phyloP scores from a whole-genome alignment of 306 rosid species.

The Medicago truncatula region MtrunA17r5.0-ANR NC_053047.1:4336501-4337000 shows the following conservation, averaged over 20 bases:
- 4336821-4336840: no score
- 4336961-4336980: constrained; percentile 1
- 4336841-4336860: no score
- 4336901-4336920: constrained; percentile 14
- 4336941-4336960: constrained; percentile 23
- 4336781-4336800: constrained; percentile 31
- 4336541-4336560: constrained; percentile 77
- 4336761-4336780: constrained; percentile 35
- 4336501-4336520: constrained; percentile 94
- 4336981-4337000: constrained; percentile 12
- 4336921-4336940: constrained; percentile 16
- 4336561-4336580: constrained; percentile 81
- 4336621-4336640: constrained; percentile 89
- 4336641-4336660: constrained; percentile 97
- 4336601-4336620: constrained; percentile 88
- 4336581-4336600: constrained; percentile 88
- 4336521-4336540: constrained; percentile 99
- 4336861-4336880: no score
- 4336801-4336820: no score
- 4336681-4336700: constrained; percentile 97
- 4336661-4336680: constrained; percentile 93
- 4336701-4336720: constrained; percentile 98
- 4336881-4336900: no score
- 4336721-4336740: constrained; percentile 99
- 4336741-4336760: constrained; percentile 94